Percentiles rank a stretch among this genome's conserved stretches.
phyloP scores from a whole-genome alignment of 768 basidiomycete species.

The Dendrothele bispora region DNA sequence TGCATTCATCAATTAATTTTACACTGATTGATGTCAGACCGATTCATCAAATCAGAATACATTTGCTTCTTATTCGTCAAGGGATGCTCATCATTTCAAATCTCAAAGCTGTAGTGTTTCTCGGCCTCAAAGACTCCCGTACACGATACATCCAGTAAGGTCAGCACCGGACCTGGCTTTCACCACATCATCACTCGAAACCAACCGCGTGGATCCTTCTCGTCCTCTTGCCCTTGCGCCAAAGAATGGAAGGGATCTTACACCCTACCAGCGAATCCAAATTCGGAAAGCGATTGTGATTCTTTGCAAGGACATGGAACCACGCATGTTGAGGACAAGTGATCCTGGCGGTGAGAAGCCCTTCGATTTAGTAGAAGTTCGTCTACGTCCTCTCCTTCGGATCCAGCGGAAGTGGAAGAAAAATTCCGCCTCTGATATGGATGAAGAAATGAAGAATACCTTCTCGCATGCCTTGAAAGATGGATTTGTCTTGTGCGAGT shows the following conservation, averaged over 20 bases:
- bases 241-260: not conserved
- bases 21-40: no score
- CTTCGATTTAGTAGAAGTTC: slow-evolving; percentile 18
- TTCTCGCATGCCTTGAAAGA: slow-evolving; percentile 63
- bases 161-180: no score
- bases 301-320: slow-evolving; percentile 18
- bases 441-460: slow-evolving; percentile 12
- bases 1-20: no score
- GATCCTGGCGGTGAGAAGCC: slow-evolving; percentile 21
- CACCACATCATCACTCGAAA: no score
- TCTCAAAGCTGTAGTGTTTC: no score
- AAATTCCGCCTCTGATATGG: slow-evolving; percentile 6
- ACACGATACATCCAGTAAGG: no score
- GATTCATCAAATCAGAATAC: no score
- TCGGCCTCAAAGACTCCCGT: no score
- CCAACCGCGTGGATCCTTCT: no score
- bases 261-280: slow-evolving; percentile 7
- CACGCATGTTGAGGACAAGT: slow-evolving; percentile 17
- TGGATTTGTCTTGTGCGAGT: slow-evolving; percentile 69
- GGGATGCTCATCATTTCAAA: no score
- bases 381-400: slow-evolving; percentile 13
- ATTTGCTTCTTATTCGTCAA: no score
- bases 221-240: no score
- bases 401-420: slow-evolving; percentile 14
- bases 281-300: slow-evolving; percentile 15